Evolutionary conservation across 495 filamentous ascomycete genomes (phyloP), one percentile per base, ranked within the genome.

Genomic region (Tuber indicum): DNA sequence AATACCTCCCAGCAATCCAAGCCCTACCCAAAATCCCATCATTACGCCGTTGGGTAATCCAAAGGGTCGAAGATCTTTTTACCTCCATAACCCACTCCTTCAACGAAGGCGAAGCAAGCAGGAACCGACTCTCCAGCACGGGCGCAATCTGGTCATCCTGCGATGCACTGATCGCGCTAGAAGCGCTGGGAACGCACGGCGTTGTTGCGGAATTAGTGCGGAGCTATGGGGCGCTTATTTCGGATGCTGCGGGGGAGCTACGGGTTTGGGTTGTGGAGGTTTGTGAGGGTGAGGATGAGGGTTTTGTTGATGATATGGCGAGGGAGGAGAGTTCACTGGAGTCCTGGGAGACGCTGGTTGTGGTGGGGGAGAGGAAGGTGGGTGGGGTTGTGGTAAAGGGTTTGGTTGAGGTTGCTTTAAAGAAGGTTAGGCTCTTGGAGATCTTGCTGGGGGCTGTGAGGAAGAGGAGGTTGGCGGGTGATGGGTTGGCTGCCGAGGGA

Each of bases 211-310:
- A 79, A 83, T 47, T 86, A 62, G 86, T 86, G 41, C 85, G 86
- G 79, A 84, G 86, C 72, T 91, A 86, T 83, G 84, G 88, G 58
- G 88, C 88, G 75, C 83, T 90, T 44, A 84, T 92, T 43, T 84
- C 88, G 74, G 91, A 93, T 85, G 91, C 91, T 5, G 85, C 90
- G 6, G 84, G 86, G 71, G 91, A 93, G 83, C 84, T 93, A 76
- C 88, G 89, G 72, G 89, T 89, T 73, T 93, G 79, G 78, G 52
- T 81, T 42, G 78, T 58, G 6, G 77, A 71, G 52, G 73, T 58
- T 42, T 44, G 21, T 7, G 72, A 43, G 6, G 69, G 42, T 42
- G 72, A 39, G 23, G 72, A 73, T 7, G 78, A 71, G 4, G 75
- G 66, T n/a, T 52, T 32, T 41, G 72, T 42, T 5, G 73, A 21